Evolutionary conservation across 352 stramenopile species (phyloP), one percentile per base, ranked within the genome.

Genomic region (Phytopythium helicoides): DNA sequence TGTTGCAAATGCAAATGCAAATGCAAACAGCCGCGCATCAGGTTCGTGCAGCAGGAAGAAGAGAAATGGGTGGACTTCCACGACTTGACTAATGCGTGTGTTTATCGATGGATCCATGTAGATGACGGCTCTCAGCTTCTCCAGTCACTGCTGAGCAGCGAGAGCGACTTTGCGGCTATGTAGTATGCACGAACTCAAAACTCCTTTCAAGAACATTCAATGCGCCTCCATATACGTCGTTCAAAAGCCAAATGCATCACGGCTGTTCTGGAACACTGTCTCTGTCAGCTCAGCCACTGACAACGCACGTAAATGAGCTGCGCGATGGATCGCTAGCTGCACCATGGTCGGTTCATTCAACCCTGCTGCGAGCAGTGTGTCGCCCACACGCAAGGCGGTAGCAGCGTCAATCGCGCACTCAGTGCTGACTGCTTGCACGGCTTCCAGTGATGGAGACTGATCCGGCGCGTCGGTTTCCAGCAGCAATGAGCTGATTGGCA

Each of bases 391-490:
- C 15, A 47, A 16, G 2, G 7, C 5, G 5, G n/a, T 35, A 44
- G 28, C 35, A 15, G 35, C 25, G 18, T 50, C 16, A 11, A 38
- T 10, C 19, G n/a, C 16, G 31, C 6, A 49, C 10, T 42, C 16
- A 3, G 31, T 35, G 19, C 22, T 25, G 14, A 25, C 34, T 10
- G 21, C 3, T 41, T 48, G 21, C 28, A 54, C 50, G 40, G 59
- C 3, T 11, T 71, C 53, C 16, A 52, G 16, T 15, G 49, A 41
- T 11, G 78, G 78, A 26, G 60, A 36, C 67, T 94, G 83, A 22
- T 94, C 79, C 2, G 83, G 83, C 5, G 81, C 66, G 35, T 94
- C 83, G 0, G 81, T 94, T 56, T 94, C 83, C 10, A 94, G 55
- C 25, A 94, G 45, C 45, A 94, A 54, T 2, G 68, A 28, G 11